These are phyloP conservation scores for Epichloe sylvatica DNA, from an alignment of 2,329 filamentous ascomycete species.

Conservation along the genomic window DNA sequence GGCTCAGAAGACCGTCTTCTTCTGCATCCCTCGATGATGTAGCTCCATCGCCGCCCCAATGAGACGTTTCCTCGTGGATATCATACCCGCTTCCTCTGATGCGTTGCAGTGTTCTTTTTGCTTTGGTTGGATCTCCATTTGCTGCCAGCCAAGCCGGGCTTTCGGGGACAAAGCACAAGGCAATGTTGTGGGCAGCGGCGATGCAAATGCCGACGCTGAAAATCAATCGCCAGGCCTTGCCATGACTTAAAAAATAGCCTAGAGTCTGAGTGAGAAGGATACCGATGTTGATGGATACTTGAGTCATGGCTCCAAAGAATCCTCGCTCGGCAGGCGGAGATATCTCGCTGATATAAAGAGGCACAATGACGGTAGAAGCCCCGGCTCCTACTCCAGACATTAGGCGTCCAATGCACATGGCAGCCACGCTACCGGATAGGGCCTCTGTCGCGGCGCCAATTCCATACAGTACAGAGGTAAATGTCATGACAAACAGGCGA, in stretches of 20 bases:
- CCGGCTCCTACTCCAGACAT: constrained; percentile 75
- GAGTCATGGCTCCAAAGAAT: constrained; percentile 73
- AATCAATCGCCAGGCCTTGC: constrained; percentile 69
- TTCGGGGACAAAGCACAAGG: constrained; percentile 67
- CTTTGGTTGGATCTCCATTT: constrained; percentile 45
- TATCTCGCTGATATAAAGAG: constrained; percentile 87
- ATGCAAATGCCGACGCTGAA: constrained; percentile 59
- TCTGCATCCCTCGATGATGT: constrained; percentile 34
- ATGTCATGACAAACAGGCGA: constrained; percentile 59
- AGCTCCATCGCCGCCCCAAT: constrained; percentile 37
- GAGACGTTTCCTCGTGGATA: constrained; percentile 57
- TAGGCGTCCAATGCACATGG: constrained; percentile 61
- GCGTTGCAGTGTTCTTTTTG: constrained; percentile 54
- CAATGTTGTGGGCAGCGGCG: constrained; percentile 51
- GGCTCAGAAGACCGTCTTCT: constrained; percentile 53
- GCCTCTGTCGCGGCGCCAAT: constrained; percentile 65
- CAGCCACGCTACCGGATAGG: constrained; percentile 48
- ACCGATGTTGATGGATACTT: constrained; percentile 85
- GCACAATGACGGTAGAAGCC: constrained; percentile 81
- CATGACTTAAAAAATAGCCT: constrained; percentile 76
- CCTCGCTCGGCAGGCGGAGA: constrained; percentile 62
- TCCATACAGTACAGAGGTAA: constrained; percentile 64
- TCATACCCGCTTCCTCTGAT: constrained; percentile 58
- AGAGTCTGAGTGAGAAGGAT: constrained; percentile 73
- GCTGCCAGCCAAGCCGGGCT: constrained; percentile 77